Evolutionary conservation across 305 asterid genomes (phyloP), one percentile per base, ranked within the genome.

Genomic region (Rubia occidens): DNA sequence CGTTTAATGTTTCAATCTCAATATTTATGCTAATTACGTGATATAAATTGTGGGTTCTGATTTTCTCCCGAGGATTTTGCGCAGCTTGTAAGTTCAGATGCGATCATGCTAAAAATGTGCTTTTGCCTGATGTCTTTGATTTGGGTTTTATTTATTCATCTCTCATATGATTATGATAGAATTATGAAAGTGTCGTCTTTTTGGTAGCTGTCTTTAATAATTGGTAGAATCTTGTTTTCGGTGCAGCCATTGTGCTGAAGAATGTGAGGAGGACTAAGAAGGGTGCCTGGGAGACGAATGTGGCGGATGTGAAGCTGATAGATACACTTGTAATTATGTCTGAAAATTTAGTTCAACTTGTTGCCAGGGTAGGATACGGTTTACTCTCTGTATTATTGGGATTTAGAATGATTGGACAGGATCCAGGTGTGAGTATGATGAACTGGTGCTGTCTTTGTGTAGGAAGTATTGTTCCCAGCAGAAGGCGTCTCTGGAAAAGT

Each of bases 341-440:
- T 0, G 88, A 89, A 71, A 87, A 89, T 81, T 86, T 91, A 74
- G 96, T 86, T 72, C 96, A 91, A 86, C 85, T 91, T 75, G 92
- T 91, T 74, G 95, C 87, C 56, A 88, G 85, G 98, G 98, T 81
- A 78, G 65, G 85, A 74, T 53, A 63, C 35, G 8, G 17, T 63
- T 43, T 5, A 5, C 66, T 24, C 53, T 63, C 32, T 39, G 0
- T 77, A 60, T 67, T 44, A 68, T 72, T 64, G 1, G 44, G 24
- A 21, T 61, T 75, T 58, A 5, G 10, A 18, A 20, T 66, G 55
- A 4, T 70, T 40, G 51, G 39, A 67, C 75, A 70, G 55, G 18
- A 14, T 47, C 6, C 15, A 20, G 20, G 24, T 6, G 21, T 51
- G 55, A 55, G 55, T 37, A 68, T 42, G 53, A 56, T 49, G 43